These are phyloP conservation scores for Tulasnella sp. DNA, from an alignment of 768 basidiomycete species.

Conservation along the genomic window DNA sequence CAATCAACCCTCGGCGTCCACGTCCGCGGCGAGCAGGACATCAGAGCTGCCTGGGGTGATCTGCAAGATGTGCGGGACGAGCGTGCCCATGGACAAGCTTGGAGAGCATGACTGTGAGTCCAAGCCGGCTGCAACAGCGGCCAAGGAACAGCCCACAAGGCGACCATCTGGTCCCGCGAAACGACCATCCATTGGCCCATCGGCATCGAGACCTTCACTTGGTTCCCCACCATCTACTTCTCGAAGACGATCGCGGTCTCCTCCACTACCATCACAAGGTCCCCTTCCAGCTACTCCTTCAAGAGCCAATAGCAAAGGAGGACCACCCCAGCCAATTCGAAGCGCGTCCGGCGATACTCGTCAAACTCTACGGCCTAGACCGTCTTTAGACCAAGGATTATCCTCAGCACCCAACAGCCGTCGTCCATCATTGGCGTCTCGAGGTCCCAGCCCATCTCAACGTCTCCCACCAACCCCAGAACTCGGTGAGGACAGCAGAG, in stretches of 20 bases:
- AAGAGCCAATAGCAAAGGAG: too few relatives aligned
- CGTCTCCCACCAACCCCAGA: too few relatives aligned
- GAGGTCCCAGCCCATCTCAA: too few relatives aligned
- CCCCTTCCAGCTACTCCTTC: too few relatives aligned
- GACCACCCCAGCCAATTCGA: too few relatives aligned
- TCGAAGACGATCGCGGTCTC: conserved; percentile 13
- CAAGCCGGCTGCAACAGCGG: background rate
- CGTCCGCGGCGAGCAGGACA: background rate
- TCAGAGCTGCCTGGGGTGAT: conserved; percentile 64
- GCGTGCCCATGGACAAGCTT: conserved; percentile 60
- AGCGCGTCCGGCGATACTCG: too few relatives aligned
- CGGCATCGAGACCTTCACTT: background rate
- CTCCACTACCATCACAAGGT: too few relatives aligned
- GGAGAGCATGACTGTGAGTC: conserved; percentile 63
- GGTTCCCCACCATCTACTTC: conserved; percentile 18
- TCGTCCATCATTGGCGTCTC: too few relatives aligned
- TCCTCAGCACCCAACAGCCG: too few relatives aligned
- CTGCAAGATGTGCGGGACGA: conserved; percentile 64
- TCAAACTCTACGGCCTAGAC: too few relatives aligned
- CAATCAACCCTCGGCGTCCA: background rate
- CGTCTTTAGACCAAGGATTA: too few relatives aligned
- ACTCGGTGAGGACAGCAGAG: too few relatives aligned
- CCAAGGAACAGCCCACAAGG: background rate
- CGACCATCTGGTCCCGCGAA: background rate
- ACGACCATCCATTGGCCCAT: background rate